Evolutionary conservation across 805 yeast species (phyloP).

Genomic region (Barnettozyma salicaria): DNA sequence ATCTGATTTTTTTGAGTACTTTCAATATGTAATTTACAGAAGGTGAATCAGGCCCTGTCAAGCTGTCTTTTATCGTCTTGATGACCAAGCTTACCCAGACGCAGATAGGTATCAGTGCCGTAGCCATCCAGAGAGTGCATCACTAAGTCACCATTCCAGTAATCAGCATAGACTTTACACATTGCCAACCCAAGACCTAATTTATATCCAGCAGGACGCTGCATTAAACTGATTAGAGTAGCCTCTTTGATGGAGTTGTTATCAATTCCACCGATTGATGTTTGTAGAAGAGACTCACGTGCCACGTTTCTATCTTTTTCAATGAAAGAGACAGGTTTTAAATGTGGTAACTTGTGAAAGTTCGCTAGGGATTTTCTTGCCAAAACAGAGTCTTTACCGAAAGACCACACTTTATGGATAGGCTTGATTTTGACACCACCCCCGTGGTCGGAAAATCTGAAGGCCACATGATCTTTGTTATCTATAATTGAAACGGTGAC

Average conservation of each 20-base stretch:
- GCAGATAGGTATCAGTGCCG: constrained; percentile 84
- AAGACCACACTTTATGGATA: constrained; percentile 73
- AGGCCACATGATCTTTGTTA: constrained; percentile 58
- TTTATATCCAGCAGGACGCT: constrained; percentile 68
- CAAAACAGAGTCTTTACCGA: constrained; percentile 61
- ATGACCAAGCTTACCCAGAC: constrained; percentile 72
- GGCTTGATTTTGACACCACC: constrained; percentile 72
- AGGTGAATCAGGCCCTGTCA: constrained; percentile 62
- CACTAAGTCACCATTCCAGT: constrained; percentile 90
- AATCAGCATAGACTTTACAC: constrained; percentile 89
- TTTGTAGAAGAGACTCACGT: constrained; percentile 28
- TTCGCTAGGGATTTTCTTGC: constrained; percentile 56
- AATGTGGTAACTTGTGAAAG: constrained; percentile 66
- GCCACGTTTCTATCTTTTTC: constrained; percentile 24
- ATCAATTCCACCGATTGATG: constrained; percentile 37
- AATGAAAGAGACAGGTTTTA: constrained; percentile 21
- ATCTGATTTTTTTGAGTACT: no score
- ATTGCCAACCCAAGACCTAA: constrained; percentile 88
- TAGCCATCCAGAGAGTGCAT: constrained; percentile 83
- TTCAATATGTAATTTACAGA: no score
- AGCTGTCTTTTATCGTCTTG: constrained; percentile 58
- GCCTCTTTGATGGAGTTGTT: constrained; percentile 25
- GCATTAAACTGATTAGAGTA: constrained; percentile 58
- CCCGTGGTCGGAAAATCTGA: constrained; percentile 83
- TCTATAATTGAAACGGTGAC: constrained; percentile 71